These are phyloP conservation scores for Neoboletus brunneissimus DNA, from an alignment of 768 basidiomycete genomes.

Conservation along the genomic window DNA sequence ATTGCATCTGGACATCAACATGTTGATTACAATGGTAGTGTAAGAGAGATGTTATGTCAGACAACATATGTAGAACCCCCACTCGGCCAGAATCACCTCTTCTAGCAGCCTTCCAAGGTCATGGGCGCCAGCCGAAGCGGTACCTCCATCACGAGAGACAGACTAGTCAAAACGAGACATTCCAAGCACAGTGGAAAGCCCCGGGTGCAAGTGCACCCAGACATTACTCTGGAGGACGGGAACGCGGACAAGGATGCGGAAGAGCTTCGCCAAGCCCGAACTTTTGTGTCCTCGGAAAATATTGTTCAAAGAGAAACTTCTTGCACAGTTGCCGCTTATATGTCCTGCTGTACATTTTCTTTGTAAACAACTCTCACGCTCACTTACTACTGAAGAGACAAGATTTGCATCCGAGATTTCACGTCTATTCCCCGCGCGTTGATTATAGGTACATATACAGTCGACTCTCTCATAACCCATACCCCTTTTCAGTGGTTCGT, in stretches of 20 bases:
- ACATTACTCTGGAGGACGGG: conserved; percentile 76
- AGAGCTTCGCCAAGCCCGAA: conserved; percentile 83
- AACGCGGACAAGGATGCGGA: conserved; percentile 93
- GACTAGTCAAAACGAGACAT: conserved; percentile 45
- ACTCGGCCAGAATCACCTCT: conserved; percentile 34
- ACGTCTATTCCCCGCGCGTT: too few relatives aligned
- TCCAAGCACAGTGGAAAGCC: conserved; percentile 32
- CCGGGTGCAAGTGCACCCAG: conserved; percentile 36
- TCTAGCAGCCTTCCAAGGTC: conserved; percentile 42
- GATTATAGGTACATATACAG: too few relatives aligned
- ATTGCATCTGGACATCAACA: not conserved
- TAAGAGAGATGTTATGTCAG: not conserved
- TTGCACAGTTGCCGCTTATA: conserved; percentile 6
- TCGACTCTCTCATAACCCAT: too few relatives aligned
- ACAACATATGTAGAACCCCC: conserved; percentile 34
- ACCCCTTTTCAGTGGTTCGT: too few relatives aligned
- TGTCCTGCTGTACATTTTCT: conserved; percentile 30
- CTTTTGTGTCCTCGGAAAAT: conserved; percentile 78
- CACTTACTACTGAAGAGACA: too few relatives aligned
- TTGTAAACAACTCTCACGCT: conserved; percentile 44
- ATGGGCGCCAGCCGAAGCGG: conserved; percentile 74
- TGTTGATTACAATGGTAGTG: not conserved
- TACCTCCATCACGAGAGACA: conserved; percentile 52
- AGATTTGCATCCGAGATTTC: too few relatives aligned
- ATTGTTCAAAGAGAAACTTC: conserved; percentile 52